Evolutionary conservation across 345 rosid genomes (phyloP).

Genomic region (Salix dunnii): DNA sequence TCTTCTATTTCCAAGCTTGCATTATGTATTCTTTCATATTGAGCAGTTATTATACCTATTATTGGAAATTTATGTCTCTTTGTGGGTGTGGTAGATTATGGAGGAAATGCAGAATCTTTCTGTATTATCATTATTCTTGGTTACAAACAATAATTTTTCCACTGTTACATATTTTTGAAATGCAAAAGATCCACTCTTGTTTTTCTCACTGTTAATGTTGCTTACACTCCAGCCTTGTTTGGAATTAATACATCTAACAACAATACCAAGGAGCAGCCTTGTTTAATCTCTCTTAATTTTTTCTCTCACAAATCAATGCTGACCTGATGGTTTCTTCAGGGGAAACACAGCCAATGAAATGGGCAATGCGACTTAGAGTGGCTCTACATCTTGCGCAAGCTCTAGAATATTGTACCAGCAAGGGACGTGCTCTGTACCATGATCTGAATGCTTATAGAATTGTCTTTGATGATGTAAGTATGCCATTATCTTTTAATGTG

Average conservation of each 20-base stretch:
- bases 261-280: background rate
- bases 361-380: slow-evolving; percentile 96
- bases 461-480: slow-evolving; percentile 81
- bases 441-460: slow-evolving; percentile 93
- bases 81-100: background rate
- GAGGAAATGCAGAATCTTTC: background rate
- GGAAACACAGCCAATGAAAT: slow-evolving; percentile 94
- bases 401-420: slow-evolving; percentile 82
- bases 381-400: slow-evolving; percentile 91
- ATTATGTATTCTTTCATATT: background rate
- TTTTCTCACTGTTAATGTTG: background rate
- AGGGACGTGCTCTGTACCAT: slow-evolving; percentile 81
- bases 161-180: background rate
- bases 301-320: slow-evolving; percentile 1
- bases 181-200: background rate
- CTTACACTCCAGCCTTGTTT: background rate
- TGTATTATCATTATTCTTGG: background rate
- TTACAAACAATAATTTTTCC: background rate
- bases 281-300: background rate
- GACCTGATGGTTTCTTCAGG: slow-evolving; percentile 37
- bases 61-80: background rate
- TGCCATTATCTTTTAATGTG: slow-evolving; percentile 4
- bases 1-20: background rate
- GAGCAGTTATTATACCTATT: background rate
- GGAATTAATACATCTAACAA: background rate